phyloP scores from a whole-genome alignment of 176 grass and related monocot genomes.

The Saccharum officinarum region DNA sequence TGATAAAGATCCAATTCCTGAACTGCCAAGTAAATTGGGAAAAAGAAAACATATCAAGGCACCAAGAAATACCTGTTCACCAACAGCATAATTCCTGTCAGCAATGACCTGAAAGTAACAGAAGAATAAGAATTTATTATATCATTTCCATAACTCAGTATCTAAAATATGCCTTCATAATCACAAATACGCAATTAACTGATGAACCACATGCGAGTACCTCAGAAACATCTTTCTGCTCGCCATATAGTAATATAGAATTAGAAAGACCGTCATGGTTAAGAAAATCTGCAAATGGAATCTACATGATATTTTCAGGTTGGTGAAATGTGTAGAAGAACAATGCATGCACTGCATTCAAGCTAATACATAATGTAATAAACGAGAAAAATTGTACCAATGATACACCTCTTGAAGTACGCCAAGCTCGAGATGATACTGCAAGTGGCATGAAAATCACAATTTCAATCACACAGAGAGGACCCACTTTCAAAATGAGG shows the following conservation, averaged over 20 bases:
- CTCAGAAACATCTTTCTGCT: slow-evolving; percentile 65
- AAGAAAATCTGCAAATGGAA: slow-evolving; percentile 97
- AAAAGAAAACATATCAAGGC: not conserved
- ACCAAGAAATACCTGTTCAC: slow-evolving; percentile 66
- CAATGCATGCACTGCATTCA: not conserved
- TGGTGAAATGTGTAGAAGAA: slow-evolving; percentile 2
- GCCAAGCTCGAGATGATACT: slow-evolving; percentile 89
- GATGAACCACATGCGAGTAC: slow-evolving; percentile 38
- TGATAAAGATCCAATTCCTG: slow-evolving; percentile 8
- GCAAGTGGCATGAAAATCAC: slow-evolving; percentile 35
- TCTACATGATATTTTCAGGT: slow-evolving; percentile 54
- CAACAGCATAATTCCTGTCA: slow-evolving; percentile 62
- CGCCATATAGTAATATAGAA: slow-evolving; percentile 57
- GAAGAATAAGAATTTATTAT: slow-evolving; percentile 18
- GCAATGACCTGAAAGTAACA: slow-evolving; percentile 50
- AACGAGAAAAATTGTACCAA: slow-evolving; percentile 57
- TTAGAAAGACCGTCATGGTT: slow-evolving; percentile 62
- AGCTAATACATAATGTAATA: slow-evolving; percentile 8
- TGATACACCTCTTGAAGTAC: slow-evolving; percentile 58
- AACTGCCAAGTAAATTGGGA: not conserved
- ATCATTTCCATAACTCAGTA: not conserved
- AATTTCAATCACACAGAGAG: slow-evolving; percentile 11
- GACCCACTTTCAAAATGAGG: not conserved
- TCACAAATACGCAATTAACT: not conserved
- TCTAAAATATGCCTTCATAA: not conserved